phyloP scores from a whole-genome alignment of 1,284 basidiomycete species.

The Neonothopanus nambi region DNA sequence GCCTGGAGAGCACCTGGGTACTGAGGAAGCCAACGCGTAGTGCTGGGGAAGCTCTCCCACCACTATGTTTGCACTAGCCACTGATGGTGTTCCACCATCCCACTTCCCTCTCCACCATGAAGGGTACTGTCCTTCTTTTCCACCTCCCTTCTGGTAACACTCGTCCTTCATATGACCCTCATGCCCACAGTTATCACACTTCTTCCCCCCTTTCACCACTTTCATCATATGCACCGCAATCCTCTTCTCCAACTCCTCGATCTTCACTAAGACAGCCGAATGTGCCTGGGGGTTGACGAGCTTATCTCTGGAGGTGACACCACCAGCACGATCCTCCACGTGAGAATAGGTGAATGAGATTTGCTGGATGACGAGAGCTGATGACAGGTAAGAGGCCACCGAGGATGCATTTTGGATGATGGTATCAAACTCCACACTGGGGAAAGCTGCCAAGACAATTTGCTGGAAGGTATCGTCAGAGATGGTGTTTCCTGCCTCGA shows the following conservation, averaged over 20 bases:
- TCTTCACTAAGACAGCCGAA: not conserved
- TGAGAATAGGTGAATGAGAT: not conserved
- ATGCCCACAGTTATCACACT: constrained; percentile 1
- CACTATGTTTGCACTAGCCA: no score
- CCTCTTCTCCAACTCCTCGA: not conserved
- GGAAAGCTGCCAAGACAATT: constrained; percentile 7
- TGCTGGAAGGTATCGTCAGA: not conserved
- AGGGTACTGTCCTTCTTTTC: constrained; percentile 10
- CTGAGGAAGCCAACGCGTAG: not conserved
- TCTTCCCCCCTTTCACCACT: not conserved
- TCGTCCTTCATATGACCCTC: not conserved
- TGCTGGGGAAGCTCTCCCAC: not conserved
- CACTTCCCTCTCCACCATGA: constrained; percentile 5
- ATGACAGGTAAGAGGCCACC: not conserved
- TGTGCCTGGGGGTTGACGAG: constrained; percentile 2
- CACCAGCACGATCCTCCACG: not conserved
- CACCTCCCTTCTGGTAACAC: constrained; percentile 6
- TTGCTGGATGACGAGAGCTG: constrained; percentile 7
- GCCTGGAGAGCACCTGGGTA: not conserved
- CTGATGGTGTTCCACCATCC: not conserved
- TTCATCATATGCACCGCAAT: not conserved
- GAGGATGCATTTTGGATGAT: constrained; percentile 10
- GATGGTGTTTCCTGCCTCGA: constrained; percentile 2
- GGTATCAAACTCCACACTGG: not conserved
- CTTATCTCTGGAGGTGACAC: not conserved